Evolutionary conservation across 2,329 filamentous ascomycete genomes (phyloP), one percentile per base, ranked within the genome.

Genomic region (Alternaria angustiovoidea): DNA sequence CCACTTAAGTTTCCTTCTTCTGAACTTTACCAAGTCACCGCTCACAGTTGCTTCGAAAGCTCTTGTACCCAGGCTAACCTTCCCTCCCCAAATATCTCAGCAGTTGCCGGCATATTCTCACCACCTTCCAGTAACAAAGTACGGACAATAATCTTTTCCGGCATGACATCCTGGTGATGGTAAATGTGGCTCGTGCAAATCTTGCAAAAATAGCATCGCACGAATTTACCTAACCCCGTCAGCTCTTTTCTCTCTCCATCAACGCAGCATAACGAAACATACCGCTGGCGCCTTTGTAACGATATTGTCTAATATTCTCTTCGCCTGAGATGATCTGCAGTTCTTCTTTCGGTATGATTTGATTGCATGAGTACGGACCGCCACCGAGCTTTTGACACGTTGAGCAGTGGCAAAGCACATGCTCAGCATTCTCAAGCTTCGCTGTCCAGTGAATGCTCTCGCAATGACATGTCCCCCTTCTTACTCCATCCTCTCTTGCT

Each of bases 111-210:
- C 65, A 80, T 73, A 7, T 72, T 63, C 18, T 69, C 66, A 8
- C 76, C 75, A 7, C 77, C 74, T 3, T 80, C 78, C 4, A 79
- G 69, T 28, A 81, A 59, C 39, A 79, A 62, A 7, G 78, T 81
- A 34, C 78, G 67, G 16, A 79, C 74, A 52, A 81, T 79, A 22
- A 78, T 70, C 55, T 78, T 78, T 8, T 78, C 78, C 2, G 77
- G 76, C 75, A 80, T 78, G 9, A 73, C 74, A 44, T 77, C 75
- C 58, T 79, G 78, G 41, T 78, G 73, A 56, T 80, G 78, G 48
- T 79, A 80, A n/a, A 80, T 73, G 58, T 80, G 78, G 43, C 69
- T 75, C 5, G 78, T 80, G 62, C 78, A 80, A 4, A 65, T 77
- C 18, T 66, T 62, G 58, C 78, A 80, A 57, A 76, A 79, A 60